These are phyloP conservation scores for Exophiala aquamarina DNA, from an alignment of 2,329 filamentous ascomycete genomes.

Conservation along the genomic window DNA sequence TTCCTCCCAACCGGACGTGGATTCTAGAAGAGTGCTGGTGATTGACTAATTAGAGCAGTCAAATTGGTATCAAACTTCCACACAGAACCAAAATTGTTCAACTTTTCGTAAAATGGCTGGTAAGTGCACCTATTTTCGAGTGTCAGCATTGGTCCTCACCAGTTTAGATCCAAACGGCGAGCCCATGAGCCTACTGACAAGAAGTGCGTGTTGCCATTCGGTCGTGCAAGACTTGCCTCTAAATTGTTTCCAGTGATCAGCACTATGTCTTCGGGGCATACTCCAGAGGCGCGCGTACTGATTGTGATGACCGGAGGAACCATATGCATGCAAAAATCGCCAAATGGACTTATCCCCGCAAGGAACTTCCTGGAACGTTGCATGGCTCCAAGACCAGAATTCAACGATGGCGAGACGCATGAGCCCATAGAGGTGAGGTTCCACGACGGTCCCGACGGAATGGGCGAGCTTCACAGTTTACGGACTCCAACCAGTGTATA, in stretches of 20 bases:
- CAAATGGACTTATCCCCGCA: slow-evolving; percentile 76
- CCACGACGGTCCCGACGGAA: slow-evolving; percentile 47
- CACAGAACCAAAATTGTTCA: no score
- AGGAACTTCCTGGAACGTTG: slow-evolving; percentile 78
- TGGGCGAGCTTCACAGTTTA: slow-evolving; percentile 60
- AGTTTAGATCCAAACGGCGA: slow-evolving; percentile 1
- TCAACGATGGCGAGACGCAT: slow-evolving; percentile 72
- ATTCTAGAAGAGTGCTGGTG: no score
- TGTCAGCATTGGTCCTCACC: no score
- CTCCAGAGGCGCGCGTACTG: slow-evolving; percentile 75
- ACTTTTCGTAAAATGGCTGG: no score
- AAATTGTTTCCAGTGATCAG: slow-evolving; percentile 8
- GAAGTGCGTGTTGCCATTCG: slow-evolving; percentile 11
- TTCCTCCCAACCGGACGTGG: no score
- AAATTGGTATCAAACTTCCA: no score
- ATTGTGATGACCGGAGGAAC: slow-evolving; percentile 80
- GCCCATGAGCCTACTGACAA: slow-evolving; percentile 9
- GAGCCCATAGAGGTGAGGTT: slow-evolving; percentile 57
- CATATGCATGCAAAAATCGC: slow-evolving; percentile 89
- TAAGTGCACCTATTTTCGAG: no score
- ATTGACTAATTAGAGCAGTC: no score
- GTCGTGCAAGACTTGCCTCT: neutral
- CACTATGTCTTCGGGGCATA: slow-evolving; percentile 18
- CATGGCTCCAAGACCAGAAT: slow-evolving; percentile 77
- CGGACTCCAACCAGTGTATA: slow-evolving; percentile 80